phyloP scores from a whole-genome alignment of 208 protist genomes.

The Acanthamoeba culbertsoni region DNA sequence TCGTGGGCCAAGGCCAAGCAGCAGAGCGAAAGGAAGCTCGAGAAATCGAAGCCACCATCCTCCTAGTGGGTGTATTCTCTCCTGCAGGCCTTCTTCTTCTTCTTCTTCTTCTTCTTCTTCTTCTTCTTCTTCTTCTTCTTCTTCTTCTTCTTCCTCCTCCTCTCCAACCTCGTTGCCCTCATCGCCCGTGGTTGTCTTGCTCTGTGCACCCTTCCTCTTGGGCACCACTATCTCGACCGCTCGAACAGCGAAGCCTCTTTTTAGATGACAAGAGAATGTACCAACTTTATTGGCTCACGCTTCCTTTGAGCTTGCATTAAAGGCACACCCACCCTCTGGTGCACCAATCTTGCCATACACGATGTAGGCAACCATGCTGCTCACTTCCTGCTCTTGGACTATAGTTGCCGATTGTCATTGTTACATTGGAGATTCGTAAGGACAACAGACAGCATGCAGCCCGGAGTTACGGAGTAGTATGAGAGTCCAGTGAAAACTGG shows the following conservation, averaged over 20 bases:
- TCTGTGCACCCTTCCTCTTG: conserved; percentile 66
- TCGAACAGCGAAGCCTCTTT: background rate
- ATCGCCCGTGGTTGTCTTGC: background rate
- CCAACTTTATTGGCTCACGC: no score
- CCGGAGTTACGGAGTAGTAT: no score
- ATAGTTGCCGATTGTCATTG: no score
- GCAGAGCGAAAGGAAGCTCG: background rate
- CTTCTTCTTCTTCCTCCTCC: background rate
- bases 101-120: background rate
- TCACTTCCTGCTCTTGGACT: no score
- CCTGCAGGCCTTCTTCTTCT: background rate
- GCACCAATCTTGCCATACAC: no score
- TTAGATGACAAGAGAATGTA: background rate
- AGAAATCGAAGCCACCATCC: background rate
- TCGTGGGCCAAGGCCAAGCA: conserved; percentile 25
- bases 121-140: background rate
- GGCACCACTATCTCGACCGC: conserved; percentile 66
- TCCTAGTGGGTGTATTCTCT: background rate
- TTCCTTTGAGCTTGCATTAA: no score
- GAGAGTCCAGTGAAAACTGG: no score
- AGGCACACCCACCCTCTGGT: no score
- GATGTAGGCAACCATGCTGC: no score
- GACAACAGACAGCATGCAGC: no score
- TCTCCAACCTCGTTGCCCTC: background rate
- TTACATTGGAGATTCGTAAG: no score